These are phyloP conservation scores for Pseudozyma sp. DNA, from an alignment of 1,284 basidiomycete species.

Conservation along the genomic window DNA sequence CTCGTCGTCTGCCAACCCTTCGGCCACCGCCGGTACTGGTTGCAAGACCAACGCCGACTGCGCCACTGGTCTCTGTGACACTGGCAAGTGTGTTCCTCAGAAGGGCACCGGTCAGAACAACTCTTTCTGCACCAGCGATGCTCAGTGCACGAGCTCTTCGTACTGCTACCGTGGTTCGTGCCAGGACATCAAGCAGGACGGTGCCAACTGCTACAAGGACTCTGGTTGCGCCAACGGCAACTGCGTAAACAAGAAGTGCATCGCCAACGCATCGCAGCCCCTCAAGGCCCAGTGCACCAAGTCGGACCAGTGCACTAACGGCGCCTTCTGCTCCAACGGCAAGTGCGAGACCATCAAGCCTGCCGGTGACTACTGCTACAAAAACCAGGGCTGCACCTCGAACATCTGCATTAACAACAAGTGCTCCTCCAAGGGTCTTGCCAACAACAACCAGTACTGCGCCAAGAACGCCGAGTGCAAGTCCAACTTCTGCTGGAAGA, in stretches of 20 bases:
- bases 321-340: conserved; percentile 30
- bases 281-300: conserved; percentile 17
- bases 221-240: conserved; percentile 27
- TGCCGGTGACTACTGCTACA: conserved; percentile 39
- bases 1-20: conserved; percentile 3
- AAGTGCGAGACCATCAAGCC: conserved; percentile 20
- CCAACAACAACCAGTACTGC: conserved; percentile 15
- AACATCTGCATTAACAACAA: conserved; percentile 32
- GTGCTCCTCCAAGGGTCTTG: conserved; percentile 24
- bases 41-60: conserved; percentile 30
- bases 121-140: conserved; percentile 32
- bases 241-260: conserved; percentile 36
- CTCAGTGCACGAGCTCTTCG: conserved; percentile 21
- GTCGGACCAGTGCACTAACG: conserved; percentile 27
- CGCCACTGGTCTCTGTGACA: conserved; percentile 23
- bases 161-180: conserved; percentile 44
- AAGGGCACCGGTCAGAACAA: conserved; percentile 16
- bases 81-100: conserved; percentile 35
- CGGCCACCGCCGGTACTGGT: conserved; percentile 17
- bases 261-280: conserved; percentile 16
- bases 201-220: conserved; percentile 41
- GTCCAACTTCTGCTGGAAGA: conserved; percentile 32
- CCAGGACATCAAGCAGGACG: conserved; percentile 31
- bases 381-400: conserved; percentile 36
- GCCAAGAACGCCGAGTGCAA: conserved; percentile 13